A percentile compares a stretch with the other conserved stretches of the same genome.
These are phyloP conservation scores for Cardamine chenopodiifolia DNA, from an alignment of 345 rosid genomes.

Conservation along the genomic window DNA sequence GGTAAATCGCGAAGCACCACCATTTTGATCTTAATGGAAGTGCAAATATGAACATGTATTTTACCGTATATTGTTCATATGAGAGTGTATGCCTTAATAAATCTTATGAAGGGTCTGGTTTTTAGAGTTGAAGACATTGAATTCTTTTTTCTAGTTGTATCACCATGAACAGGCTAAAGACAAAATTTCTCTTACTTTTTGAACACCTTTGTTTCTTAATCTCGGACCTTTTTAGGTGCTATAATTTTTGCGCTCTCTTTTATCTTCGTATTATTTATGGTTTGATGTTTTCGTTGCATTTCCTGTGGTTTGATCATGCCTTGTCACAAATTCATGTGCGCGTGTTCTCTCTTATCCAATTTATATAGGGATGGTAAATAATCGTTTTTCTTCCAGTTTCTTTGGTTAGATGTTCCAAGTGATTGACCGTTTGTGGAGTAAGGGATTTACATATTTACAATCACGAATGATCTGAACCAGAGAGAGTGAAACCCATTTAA, in stretches of 20 bases:
- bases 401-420: neutral
- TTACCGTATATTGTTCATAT: conserved; percentile 38
- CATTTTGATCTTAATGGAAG: conserved; percentile 35
- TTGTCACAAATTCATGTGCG: neutral
- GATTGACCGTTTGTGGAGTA: neutral
- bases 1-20: conserved; percentile 44
- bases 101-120: conserved; percentile 30
- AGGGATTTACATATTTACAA: no score
- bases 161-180: conserved; percentile 31
- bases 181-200: conserved; percentile 2
- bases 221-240: conserved; percentile 19
- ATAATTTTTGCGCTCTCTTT: neutral
- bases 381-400: neutral
- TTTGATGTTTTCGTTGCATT: neutral
- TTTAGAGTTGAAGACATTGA: conserved; percentile 27
- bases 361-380: neutral
- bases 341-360: neutral
- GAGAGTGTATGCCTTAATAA: conserved; percentile 41
- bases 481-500: no score
- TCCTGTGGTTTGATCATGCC: neutral
- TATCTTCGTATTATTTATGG: neutral
- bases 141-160: conserved; percentile 30
- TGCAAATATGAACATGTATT: conserved; percentile 38
- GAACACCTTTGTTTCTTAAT: conserved; percentile 4
- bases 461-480: no score